A percentile compares a stretch with the other conserved stretches of the same genome.
These are phyloP conservation scores for Suillus subluteus DNA, from an alignment of 768 basidiomycete species.

Conservation along the genomic window DNA sequence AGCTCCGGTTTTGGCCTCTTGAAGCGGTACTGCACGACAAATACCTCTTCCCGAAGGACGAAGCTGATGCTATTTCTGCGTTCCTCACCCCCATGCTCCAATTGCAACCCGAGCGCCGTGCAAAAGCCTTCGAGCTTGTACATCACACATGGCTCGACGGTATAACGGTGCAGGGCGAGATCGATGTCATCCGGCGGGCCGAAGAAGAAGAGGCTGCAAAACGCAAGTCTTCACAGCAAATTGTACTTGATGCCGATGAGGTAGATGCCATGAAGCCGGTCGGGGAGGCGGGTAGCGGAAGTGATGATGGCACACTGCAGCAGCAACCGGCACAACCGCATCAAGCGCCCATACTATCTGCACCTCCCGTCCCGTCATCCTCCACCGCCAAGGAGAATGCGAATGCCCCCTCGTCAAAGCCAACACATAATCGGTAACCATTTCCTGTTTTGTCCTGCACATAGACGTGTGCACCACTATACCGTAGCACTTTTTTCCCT, in stretches of 20 bases:
- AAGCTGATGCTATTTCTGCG: constrained; percentile 78
- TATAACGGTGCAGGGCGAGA: constrained; percentile 85
- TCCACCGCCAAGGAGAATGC: constrained; percentile 23
- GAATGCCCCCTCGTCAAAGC: constrained; percentile 16
- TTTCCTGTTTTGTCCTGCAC: constrained; percentile 7
- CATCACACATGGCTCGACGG: constrained; percentile 89
- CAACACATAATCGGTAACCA: constrained; percentile 10
- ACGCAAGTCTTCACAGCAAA: constrained; percentile 24
- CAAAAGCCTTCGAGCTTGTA: constrained; percentile 82
- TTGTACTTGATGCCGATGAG: constrained; percentile 31
- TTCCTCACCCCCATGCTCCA: constrained; percentile 92
- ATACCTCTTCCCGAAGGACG: constrained; percentile 85
- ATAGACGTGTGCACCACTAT: constrained; percentile 5
- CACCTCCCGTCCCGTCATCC: constrained; percentile 34
- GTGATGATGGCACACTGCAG: constrained; percentile 14
- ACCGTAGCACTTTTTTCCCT: constrained; percentile 7
- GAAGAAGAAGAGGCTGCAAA: constrained; percentile 53
- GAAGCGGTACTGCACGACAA: constrained; percentile 87
- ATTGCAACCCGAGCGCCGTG: constrained; percentile 86
- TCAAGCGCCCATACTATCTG: constrained; percentile 38
- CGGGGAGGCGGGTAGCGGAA: neutral
- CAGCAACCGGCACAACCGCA: constrained; percentile 3
- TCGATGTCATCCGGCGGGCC: constrained; percentile 73
- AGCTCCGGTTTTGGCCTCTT: constrained; percentile 91
- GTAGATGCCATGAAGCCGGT: constrained; percentile 78